phyloP scores from a whole-genome alignment of 805 yeast species.

The Wickerhamiella alocasiicola region DNA sequence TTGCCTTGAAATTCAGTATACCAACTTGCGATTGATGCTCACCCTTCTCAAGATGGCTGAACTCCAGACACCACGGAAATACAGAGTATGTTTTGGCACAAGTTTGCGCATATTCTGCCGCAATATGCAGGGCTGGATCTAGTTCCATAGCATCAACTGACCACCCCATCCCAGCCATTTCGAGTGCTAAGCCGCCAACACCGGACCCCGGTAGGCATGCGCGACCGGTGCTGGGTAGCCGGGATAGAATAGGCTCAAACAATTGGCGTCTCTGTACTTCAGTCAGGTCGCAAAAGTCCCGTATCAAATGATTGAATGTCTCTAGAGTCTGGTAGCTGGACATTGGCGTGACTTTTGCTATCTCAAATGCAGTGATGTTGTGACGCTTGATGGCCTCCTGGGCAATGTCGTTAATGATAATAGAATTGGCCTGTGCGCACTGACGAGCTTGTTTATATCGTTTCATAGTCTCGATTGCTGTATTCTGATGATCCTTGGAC shows the following conservation, averaged over 20 bases:
- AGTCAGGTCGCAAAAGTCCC: conserved; percentile 63
- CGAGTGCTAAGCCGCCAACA: conserved; percentile 63
- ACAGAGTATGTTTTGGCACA: conserved; percentile 14
- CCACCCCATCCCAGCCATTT: conserved; percentile 30
- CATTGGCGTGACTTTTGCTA: conserved; percentile 30
- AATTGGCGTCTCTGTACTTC: conserved; percentile 42
- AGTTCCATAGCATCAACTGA: conserved; percentile 64
- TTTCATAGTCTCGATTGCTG: conserved; percentile 40
- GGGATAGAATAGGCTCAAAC: conserved; percentile 36
- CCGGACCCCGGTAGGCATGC: conserved; percentile 84
- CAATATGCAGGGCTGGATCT: conserved; percentile 62
- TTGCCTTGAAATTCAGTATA: conserved; percentile 22
- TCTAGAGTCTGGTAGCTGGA: conserved; percentile 19
- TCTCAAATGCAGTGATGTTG: conserved; percentile 34
- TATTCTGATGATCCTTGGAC: conserved; percentile 44
- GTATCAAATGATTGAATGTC: conserved; percentile 56
- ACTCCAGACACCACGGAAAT: conserved; percentile 41
- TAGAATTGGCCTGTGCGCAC: conserved; percentile 37
- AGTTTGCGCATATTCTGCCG: conserved; percentile 26
- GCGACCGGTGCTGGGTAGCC: conserved; percentile 27
- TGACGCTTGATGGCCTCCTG: conserved; percentile 28
- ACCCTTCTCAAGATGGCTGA: conserved; percentile 46
- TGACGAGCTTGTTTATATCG: conserved; percentile 41
- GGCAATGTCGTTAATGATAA: conserved; percentile 36
- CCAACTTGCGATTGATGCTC: conserved; percentile 35